Conservation (phyloP, 176 grass and related monocot species). For the Stipa capillata region DNA sequence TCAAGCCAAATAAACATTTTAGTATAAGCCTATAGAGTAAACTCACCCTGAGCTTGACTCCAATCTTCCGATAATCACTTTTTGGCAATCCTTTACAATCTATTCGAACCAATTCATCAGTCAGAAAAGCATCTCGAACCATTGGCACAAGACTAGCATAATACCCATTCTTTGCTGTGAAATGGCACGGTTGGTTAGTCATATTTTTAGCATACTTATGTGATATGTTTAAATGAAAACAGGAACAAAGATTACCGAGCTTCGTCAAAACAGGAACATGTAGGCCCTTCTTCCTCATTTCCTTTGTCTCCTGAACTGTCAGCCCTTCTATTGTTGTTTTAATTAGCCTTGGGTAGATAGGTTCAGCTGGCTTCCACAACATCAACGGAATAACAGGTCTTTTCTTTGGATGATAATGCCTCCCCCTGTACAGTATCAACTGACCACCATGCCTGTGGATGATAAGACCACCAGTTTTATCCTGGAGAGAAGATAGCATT, state of each 20-base stretch:
- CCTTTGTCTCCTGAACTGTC: constrained; percentile 71
- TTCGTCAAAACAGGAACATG: constrained; percentile 63
- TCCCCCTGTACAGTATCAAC: constrained; percentile 73
- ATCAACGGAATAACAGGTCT: constrained; percentile 76
- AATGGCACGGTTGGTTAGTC: not conserved
- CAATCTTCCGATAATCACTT: constrained; percentile 87
- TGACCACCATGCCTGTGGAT: constrained; percentile 56
- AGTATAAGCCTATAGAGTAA: not conserved
- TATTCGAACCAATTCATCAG: constrained; percentile 61
- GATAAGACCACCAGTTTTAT: constrained; percentile 81
- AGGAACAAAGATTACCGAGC: constrained; percentile 41
- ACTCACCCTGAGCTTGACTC: constrained; percentile 89
- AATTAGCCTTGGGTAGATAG: constrained; percentile 75
- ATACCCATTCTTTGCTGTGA: constrained; percentile 86
- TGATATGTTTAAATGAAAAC: not conserved
- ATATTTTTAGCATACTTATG: not conserved
- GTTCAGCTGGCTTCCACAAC: constrained; percentile 90
- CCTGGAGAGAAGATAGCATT: constrained; percentile 27
- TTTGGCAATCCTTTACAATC: constrained; percentile 74
- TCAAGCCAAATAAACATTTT: not conserved
- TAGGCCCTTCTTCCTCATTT: constrained; percentile 79
- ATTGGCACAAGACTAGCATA: constrained; percentile 67
- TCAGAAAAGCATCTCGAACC: constrained; percentile 70
- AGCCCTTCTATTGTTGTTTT: constrained; percentile 74
- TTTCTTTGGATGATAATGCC: constrained; percentile 82